Evolutionary conservation across 192 early-diverging fungal genomes (phyloP).

Genomic region (Pilaira anomala): DNA sequence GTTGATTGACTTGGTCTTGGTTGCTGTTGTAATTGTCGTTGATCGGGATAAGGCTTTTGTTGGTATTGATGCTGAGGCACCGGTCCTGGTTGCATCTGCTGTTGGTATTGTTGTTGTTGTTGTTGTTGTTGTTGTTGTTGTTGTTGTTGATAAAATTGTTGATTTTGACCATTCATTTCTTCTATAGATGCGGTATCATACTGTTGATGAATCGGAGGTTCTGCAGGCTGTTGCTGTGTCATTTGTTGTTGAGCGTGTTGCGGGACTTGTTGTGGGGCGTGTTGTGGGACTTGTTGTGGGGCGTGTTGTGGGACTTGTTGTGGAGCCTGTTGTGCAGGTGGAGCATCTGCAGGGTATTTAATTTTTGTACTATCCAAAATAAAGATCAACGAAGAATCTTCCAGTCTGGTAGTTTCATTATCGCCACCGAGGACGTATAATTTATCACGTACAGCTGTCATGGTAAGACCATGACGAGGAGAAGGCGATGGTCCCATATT

Average conservation of each 20-base stretch:
- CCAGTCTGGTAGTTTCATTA: constrained; percentile 33
- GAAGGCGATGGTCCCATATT: constrained; percentile 44
- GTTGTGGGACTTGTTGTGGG: constrained; percentile 1
- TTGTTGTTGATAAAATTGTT: background rate
- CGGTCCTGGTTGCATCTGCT: background rate
- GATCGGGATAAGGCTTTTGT: background rate
- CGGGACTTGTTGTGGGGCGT: background rate
- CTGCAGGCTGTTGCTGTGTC: constrained; percentile 8
- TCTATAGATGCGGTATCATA: background rate
- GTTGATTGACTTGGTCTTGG: background rate
- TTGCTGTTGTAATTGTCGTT: constrained; percentile 2
- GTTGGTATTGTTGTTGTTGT: background rate
- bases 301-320: constrained; percentile 19
- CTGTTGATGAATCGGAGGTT: background rate
- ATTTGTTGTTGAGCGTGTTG: background rate
- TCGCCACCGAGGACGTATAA: constrained; percentile 56
- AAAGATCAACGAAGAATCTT: constrained; percentile 38
- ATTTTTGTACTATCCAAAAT: constrained; percentile 52
- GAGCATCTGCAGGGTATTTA: constrained; percentile 34
- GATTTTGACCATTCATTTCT: background rate
- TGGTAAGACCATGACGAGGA: constrained; percentile 41
- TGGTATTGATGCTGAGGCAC: background rate
- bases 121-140: background rate
- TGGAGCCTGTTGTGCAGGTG: background rate
- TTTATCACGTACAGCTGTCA: constrained; percentile 49